phyloP scores from a whole-genome alignment of 2,329 filamentous ascomycete species.

The Penicillium sp. region DNA sequence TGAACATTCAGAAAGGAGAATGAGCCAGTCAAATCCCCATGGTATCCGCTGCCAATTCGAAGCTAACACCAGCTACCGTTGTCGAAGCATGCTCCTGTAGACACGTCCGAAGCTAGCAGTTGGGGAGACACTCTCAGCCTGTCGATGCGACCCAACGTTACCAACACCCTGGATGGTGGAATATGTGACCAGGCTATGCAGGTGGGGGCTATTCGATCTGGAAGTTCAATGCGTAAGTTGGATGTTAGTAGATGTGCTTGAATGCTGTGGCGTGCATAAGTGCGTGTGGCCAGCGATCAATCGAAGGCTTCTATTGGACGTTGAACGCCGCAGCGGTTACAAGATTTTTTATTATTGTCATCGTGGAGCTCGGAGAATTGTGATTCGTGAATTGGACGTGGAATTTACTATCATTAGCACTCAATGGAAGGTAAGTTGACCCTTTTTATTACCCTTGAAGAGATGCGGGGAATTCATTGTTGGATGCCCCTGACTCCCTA shows the following conservation, averaged over 20 bases:
- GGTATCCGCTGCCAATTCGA: constrained; percentile 1
- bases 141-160: constrained; percentile 11
- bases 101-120: constrained; percentile 1
- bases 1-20: too few relatives aligned
- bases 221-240: not conserved
- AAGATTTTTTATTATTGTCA: constrained; percentile 21
- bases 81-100: not conserved
- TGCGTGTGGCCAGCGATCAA: constrained; percentile 4
- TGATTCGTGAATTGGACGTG: constrained; percentile 12
- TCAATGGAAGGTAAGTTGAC: constrained; percentile 14
- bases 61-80: not conserved
- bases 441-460: constrained; percentile 11
- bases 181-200: constrained; percentile 1
- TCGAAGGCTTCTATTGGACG: constrained; percentile 12
- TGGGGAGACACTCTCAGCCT: constrained; percentile 8
- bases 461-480: constrained; percentile 15
- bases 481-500: constrained; percentile 9
- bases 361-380: constrained; percentile 4
- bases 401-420: constrained; percentile 25
- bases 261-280: constrained; percentile 20
- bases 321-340: constrained; percentile 25
- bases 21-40: not conserved
- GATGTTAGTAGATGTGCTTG: constrained; percentile 6
- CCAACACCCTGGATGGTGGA: constrained; percentile 12
- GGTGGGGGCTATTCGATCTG: not conserved